Percentiles rank a stretch among this genome's conserved stretches.
Conservation (phyloP, 2,329 filamentous ascomycete genomes). For the Beauveria scarabaeidicola region DNA sequence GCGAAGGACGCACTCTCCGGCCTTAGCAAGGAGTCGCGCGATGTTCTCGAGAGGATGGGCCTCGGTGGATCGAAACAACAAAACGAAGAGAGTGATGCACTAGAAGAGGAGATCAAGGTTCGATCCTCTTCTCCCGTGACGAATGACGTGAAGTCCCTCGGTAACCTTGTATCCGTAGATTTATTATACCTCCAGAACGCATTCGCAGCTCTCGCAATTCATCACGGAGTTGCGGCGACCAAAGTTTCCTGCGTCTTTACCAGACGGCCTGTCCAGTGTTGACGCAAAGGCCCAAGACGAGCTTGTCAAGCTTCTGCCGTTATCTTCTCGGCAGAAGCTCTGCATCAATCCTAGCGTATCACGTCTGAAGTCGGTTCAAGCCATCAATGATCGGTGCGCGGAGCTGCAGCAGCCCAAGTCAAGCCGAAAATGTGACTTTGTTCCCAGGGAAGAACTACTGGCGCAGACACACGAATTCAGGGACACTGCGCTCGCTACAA, state of each 20-base stretch:
- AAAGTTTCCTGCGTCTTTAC: conserved; percentile 64
- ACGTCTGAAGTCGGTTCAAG: conserved; percentile 59
- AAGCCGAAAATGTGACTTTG: conserved; percentile 58
- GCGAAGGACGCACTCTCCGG: conserved; percentile 38
- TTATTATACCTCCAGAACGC: conserved; percentile 86
- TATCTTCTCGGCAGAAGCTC: conserved; percentile 77
- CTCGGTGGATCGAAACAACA: conserved; percentile 29
- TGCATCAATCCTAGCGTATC: conserved; percentile 85
- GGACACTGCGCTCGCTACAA: conserved; percentile 71
- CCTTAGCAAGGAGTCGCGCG: conserved; percentile 66
- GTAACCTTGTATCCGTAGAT: conserved; percentile 43
- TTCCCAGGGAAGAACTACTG: conserved; percentile 71
- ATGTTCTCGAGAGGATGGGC: conserved; percentile 60
- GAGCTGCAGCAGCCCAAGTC: conserved; percentile 70
- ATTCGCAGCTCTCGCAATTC: conserved; percentile 87
- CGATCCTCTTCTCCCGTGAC: conserved; percentile 13
- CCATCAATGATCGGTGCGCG: conserved; percentile 88
- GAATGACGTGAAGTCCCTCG: background rate
- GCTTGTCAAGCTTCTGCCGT: conserved; percentile 66
- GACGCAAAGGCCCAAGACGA: conserved; percentile 20
- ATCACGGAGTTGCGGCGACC: conserved; percentile 73
- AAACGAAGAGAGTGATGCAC: conserved; percentile 35
- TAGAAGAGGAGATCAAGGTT: conserved; percentile 62
- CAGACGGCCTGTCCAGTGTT: conserved; percentile 27
- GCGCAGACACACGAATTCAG: conserved; percentile 69